Base-by-base conservation (phyloP, 2,329 filamentous ascomycete species). In the Aureobasidium sp. region DNA sequence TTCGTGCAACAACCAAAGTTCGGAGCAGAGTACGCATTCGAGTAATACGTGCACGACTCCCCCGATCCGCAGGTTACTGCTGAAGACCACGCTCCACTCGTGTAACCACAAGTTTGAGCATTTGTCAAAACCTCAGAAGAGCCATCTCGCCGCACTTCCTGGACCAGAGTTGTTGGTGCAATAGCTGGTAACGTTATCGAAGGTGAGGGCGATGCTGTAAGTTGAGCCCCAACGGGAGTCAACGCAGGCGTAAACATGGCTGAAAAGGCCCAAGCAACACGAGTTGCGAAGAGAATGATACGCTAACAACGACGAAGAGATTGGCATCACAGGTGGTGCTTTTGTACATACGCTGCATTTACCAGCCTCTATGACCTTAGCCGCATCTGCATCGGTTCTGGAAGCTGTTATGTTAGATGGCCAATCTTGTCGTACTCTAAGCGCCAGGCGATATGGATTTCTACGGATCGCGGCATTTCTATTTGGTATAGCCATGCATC, bases 1-100 rank as follows among this genome's bases (percentile, higher is more conserved):
- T 50, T 20, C 5, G 61, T 29, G 29, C 61, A 63, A n/a, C 61
- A 63, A 5, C 61, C 61, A 27, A 59, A 63, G 20, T 63, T 63
- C 3, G 61, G 61, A 36, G 61, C 61, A 27, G 29, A 32, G 29
- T 53, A 39, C 0, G 61, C 53, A 1, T 2, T 34, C 20, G 61
- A 46, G 37, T 59, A 63, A 34, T 63, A 63, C 36, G 37, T 52
- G 29, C 61, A 63, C 2, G 52, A 44, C 5, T n/a, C 7, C 17
- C n/a, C 15, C 5, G 41, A 13, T 9, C 39, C 44, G n/a, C 61
- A 63, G 26, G 61, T 59, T 20, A 63, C 61, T 12, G 61, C 41
- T 27, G 61, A 63, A 12, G 32, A 52, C 61, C 61, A 63, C 17
- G 41, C 36, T 9, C 61, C 61, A 26, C 37, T 63, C 5, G 47